Conservation (phyloP, 495 filamentous ascomycete species). For the Aspergillus sclerotiicarbonarius region DNA sequence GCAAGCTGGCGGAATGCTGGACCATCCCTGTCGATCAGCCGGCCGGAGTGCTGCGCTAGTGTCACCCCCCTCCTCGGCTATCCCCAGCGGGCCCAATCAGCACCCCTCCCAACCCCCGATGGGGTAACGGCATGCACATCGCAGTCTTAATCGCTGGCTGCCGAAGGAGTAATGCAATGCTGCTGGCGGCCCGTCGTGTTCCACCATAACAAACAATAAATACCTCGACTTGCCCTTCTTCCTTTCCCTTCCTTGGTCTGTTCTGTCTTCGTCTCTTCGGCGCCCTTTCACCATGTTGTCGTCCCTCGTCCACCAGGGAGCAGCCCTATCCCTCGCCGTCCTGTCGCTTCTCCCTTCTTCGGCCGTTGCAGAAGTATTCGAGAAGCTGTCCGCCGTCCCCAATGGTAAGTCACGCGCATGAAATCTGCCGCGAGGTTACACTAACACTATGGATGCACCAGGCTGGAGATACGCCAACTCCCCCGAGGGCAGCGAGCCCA, state of each 20-base stretch:
- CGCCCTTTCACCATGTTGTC: slow-evolving; percentile 25
- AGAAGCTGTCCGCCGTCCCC: slow-evolving; percentile 34
- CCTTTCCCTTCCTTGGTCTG: neutral
- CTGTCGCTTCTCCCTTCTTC: slow-evolving; percentile 38
- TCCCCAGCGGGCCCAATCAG: neutral
- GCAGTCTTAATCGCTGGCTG: neutral
- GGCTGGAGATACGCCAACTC: slow-evolving; percentile 38
- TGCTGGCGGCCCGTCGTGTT: neutral
- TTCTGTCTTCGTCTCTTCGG: neutral
- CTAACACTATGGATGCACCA: slow-evolving; percentile 7
- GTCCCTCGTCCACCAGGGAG: slow-evolving; percentile 26
- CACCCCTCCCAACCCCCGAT: neutral
- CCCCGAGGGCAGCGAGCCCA: slow-evolving; percentile 29
- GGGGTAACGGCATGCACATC: slow-evolving; percentile 6
- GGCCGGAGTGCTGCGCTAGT: too few species aligned
- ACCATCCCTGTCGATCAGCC: too few species aligned
- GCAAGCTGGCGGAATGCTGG: too few species aligned
- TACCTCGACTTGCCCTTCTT: neutral
- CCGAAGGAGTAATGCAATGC: neutral
- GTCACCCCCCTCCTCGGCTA: too few species aligned
- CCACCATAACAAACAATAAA: slow-evolving; percentile 2
- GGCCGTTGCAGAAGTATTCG: slow-evolving; percentile 36
- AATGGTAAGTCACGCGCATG: slow-evolving; percentile 26
- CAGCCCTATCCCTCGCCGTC: slow-evolving; percentile 40
- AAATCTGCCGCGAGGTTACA: too few species aligned